Evolutionary conservation across 768 basidiomycete genomes (phyloP).

Genomic region (Cystobasidium ongulense): DNA sequence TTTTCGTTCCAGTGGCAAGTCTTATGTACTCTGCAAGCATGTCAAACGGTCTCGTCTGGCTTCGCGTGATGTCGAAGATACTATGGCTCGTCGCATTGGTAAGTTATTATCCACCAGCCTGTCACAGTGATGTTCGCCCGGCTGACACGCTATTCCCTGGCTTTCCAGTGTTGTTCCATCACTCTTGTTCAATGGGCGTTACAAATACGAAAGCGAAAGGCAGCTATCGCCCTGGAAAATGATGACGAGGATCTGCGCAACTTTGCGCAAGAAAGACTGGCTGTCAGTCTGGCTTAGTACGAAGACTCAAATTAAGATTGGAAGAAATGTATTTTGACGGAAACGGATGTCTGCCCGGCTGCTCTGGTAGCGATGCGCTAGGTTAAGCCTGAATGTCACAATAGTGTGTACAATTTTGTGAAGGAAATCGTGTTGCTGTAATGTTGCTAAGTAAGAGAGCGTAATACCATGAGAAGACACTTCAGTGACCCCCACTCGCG

Average conservation of each 20-base stretch:
- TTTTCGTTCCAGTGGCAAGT: slow-evolving; percentile 26
- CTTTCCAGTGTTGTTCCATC: background rate
- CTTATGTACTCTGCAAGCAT: background rate
- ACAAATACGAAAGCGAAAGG: background rate
- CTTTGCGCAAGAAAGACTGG: background rate
- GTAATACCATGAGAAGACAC: too few species aligned
- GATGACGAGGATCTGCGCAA: background rate
- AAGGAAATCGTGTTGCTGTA: too few species aligned
- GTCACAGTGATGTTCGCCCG: too few species aligned
- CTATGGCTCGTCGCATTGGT: slow-evolving; percentile 17
- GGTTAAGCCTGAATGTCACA: too few species aligned
- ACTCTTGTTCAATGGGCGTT: background rate
- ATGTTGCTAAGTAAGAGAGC: too few species aligned
- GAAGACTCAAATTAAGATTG: too few species aligned
- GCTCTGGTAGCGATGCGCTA: too few species aligned
- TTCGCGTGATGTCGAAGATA: background rate
- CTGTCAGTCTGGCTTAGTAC: background rate
- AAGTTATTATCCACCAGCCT: background rate
- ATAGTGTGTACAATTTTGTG: too few species aligned
- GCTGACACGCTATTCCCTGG: background rate
- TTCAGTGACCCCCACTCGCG: too few species aligned
- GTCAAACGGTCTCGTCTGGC: background rate
- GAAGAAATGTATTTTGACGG: too few species aligned
- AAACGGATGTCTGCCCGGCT: too few species aligned
- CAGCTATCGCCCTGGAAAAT: background rate